A percentile compares a stretch with the other conserved stretches of the same genome.
Conservation (phyloP, 2,329 filamentous ascomycete species). For the Annulohypoxylon truncatum region DNA sequence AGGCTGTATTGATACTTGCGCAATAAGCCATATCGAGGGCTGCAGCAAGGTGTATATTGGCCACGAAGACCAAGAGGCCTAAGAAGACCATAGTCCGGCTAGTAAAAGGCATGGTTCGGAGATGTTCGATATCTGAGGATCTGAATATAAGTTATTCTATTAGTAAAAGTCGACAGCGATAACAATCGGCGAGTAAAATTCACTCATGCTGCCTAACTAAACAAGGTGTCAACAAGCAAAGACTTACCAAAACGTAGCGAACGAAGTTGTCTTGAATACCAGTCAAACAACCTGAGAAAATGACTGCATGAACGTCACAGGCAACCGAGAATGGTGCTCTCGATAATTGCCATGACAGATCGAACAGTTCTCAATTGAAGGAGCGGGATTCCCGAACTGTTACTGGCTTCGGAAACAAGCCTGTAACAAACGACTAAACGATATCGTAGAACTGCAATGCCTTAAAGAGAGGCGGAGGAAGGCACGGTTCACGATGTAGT, state of each 20-base stretch:
- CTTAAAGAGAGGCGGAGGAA: slow-evolving; percentile 34
- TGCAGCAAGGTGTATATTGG: slow-evolving; percentile 38
- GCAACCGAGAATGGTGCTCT: slow-evolving; percentile 30
- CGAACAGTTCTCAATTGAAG: slow-evolving; percentile 27
- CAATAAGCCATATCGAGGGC: slow-evolving; percentile 57
- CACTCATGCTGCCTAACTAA: slow-evolving; percentile 11
- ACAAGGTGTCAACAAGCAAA: background rate
- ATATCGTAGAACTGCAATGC: slow-evolving; percentile 30
- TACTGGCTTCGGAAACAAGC: slow-evolving; percentile 19
- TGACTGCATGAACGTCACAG: slow-evolving; percentile 34
- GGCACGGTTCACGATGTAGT: slow-evolving; percentile 38
- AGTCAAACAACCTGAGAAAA: slow-evolving; percentile 26
- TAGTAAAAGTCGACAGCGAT: slow-evolving; percentile 5
- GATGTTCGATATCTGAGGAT: slow-evolving; percentile 18
- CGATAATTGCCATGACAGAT: slow-evolving; percentile 39
- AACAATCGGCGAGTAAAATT: background rate
- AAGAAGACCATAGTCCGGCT: slow-evolving; percentile 37
- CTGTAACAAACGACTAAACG: slow-evolving; percentile 21
- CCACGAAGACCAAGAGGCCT: slow-evolving; percentile 41
- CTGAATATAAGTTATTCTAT: slow-evolving; percentile 18
- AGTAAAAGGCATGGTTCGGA: slow-evolving; percentile 41
- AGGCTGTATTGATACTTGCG: slow-evolving; percentile 60
- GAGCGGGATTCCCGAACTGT: slow-evolving; percentile 13
- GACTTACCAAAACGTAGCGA: slow-evolving; percentile 26
- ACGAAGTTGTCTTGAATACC: slow-evolving; percentile 22